These are phyloP conservation scores for Eucalyptus grandis DNA, from an alignment of 345 rosid species.

Conservation along the genomic window DNA sequence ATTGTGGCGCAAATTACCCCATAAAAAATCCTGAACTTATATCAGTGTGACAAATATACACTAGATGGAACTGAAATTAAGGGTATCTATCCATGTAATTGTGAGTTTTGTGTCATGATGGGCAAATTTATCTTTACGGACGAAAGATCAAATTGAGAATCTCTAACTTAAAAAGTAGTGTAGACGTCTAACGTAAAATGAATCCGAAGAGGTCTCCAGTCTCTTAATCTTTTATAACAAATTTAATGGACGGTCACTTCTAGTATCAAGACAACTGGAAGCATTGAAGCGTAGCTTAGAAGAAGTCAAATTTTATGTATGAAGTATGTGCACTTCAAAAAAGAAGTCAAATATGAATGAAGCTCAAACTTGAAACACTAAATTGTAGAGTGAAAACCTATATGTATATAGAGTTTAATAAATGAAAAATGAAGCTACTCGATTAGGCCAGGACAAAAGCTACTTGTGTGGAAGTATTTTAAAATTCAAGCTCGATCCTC, in stretches of 20 bases:
- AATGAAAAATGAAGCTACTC: background rate
- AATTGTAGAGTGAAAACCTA: background rate
- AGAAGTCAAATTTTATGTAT: background rate
- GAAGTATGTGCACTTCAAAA: background rate
- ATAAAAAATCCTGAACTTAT: too few relatives aligned
- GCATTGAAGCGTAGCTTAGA: background rate
- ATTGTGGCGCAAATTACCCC: too few relatives aligned
- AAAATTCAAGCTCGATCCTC: too few relatives aligned
- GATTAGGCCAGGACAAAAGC: background rate
- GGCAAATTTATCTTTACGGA: background rate
- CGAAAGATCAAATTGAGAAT: background rate
- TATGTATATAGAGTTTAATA: background rate
- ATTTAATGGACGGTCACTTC: background rate
- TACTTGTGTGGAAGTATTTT: background rate
- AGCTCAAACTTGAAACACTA: background rate
- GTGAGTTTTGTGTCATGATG: too few relatives aligned
- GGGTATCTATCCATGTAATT: too few relatives aligned
- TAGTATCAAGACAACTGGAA: background rate
- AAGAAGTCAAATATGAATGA: background rate
- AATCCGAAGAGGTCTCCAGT: background rate
- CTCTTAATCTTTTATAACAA: background rate
- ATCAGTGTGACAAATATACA: too few relatives aligned
- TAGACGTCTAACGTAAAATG: background rate
- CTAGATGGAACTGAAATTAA: too few relatives aligned
- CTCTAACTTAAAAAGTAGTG: background rate